Evolutionary conservation across 352 stramenopile species (phyloP).

Genomic region (Phytophthora sp.): DNA sequence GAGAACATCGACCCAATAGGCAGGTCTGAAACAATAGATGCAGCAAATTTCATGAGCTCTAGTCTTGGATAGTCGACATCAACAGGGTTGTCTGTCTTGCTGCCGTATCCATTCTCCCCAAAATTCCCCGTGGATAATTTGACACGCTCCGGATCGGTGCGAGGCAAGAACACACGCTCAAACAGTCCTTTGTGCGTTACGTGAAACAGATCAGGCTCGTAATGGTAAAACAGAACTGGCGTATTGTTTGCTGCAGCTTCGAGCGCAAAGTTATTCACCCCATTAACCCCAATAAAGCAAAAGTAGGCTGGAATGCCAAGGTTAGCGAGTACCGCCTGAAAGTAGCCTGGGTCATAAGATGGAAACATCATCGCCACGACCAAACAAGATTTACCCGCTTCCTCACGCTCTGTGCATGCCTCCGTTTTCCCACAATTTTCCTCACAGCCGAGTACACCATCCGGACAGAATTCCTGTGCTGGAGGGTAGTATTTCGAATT

Average conservation of each 20-base stretch:
- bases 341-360: slow-evolving; percentile 44
- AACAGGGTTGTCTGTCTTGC: slow-evolving; percentile 44
- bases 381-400: slow-evolving; percentile 36
- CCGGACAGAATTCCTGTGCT: slow-evolving; percentile 13
- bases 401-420: slow-evolving; percentile 46
- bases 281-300: slow-evolving; percentile 53
- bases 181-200: slow-evolving; percentile 35
- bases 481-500: slow-evolving; percentile 41
- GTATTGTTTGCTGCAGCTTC: slow-evolving; percentile 13
- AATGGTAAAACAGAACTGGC: slow-evolving; percentile 56
- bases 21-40: slow-evolving; percentile 19
- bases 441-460: slow-evolving; percentile 47
- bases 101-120: slow-evolving; percentile 50
- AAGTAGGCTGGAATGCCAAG: slow-evolving; percentile 57
- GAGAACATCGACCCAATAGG: slow-evolving; percentile 27
- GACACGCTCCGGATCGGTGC: slow-evolving; percentile 28
- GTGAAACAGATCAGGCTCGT: slow-evolving; percentile 52
- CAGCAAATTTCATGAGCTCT: slow-evolving; percentile 38
- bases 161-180: slow-evolving; percentile 46
- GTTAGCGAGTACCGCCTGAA: slow-evolving; percentile 50
- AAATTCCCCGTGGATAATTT: slow-evolving; percentile 36
- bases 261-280: slow-evolving; percentile 32
- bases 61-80: slow-evolving; percentile 42
- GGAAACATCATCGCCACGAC: slow-evolving; percentile 49
- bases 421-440: slow-evolving; percentile 44